Conservation (phyloP, 2,329 filamentous ascomycete species). For the Penicillium vulpinum region DNA sequence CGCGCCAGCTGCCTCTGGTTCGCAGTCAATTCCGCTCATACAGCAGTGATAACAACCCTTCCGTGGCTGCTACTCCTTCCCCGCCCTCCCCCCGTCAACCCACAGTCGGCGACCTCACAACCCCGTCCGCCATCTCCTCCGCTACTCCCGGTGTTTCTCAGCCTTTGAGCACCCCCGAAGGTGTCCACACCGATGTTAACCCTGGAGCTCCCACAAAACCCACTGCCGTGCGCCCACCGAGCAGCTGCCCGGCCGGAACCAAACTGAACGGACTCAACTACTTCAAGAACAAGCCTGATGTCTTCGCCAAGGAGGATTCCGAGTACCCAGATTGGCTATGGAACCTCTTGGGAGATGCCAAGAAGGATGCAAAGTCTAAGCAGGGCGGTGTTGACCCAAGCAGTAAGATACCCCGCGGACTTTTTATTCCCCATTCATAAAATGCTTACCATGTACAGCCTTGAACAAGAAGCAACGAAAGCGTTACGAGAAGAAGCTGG, state of each 20-base stretch:
- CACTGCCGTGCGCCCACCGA: slow-evolving; percentile 31
- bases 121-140: slow-evolving; percentile 41
- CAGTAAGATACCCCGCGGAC: slow-evolving; percentile 33
- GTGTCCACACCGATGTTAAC: slow-evolving; percentile 29
- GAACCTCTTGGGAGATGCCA: slow-evolving; percentile 43
- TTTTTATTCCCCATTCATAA: not conserved
- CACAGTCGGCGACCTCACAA: slow-evolving; percentile 31
- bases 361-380: slow-evolving; percentile 32
- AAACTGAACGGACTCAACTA: slow-evolving; percentile 47
- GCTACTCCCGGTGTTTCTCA: slow-evolving; percentile 43
- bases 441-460: slow-evolving; percentile 31
- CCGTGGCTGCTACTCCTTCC: slow-evolving; percentile 31
- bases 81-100: slow-evolving; percentile 37
- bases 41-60: slow-evolving; percentile 32
- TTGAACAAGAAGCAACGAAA: slow-evolving; percentile 51
- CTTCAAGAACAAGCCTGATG: slow-evolving; percentile 48
- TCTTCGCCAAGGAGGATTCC: slow-evolving; percentile 47
- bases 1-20: slow-evolving; percentile 32
- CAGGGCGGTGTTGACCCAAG: slow-evolving; percentile 41
- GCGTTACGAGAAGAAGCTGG: slow-evolving; percentile 50
- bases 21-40: slow-evolving; percentile 35
- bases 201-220: slow-evolving; percentile 31
- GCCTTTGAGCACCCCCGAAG: slow-evolving; percentile 42
- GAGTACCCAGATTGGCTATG: slow-evolving; percentile 53
- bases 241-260: slow-evolving; percentile 43